Evolutionary conservation across 2,329 filamentous ascomycete genomes (phyloP).

Genomic region (Intubia oerlemansii): DNA sequence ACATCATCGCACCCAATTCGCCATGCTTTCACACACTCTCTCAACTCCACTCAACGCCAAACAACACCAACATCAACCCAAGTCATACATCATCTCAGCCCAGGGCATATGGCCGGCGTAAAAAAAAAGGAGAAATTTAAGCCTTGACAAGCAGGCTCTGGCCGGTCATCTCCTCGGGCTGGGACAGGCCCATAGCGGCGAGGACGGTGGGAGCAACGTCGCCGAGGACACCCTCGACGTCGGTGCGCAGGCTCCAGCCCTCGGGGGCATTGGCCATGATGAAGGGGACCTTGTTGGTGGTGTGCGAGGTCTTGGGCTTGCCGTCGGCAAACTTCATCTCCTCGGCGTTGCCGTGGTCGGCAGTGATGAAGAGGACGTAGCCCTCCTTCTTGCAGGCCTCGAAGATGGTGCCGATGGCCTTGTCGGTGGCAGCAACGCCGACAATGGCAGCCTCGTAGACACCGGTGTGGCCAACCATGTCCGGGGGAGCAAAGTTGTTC

Average conservation of each 20-base stretch:
- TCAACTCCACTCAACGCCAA: too few species aligned
- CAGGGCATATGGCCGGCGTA: too few species aligned
- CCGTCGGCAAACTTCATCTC: constrained; percentile 96
- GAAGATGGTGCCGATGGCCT: constrained; percentile 79
- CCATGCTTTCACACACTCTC: too few species aligned
- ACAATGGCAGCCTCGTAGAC: constrained; percentile 87
- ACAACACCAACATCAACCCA: too few species aligned
- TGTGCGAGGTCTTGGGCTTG: constrained; percentile 95
- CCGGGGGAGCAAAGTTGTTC: constrained; percentile 99
- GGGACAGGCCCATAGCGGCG: constrained; percentile 70
- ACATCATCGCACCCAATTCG: too few species aligned
- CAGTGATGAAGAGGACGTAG: constrained; percentile 86
- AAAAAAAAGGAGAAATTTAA: constrained; percentile 12
- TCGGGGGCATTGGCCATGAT: constrained; percentile 93
- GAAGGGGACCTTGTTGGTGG: constrained; percentile 92
- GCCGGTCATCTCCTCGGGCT: constrained; percentile 86
- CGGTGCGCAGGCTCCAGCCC: constrained; percentile 67
- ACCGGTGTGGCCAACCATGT: constrained; percentile 98
- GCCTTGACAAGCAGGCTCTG: constrained; percentile 62
- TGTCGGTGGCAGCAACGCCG: constrained; percentile 70
- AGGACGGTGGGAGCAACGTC: constrained; percentile 94
- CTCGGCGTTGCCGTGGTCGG: constrained; percentile 95
- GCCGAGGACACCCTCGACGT: constrained; percentile 65
- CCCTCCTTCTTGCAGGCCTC: constrained; percentile 85
- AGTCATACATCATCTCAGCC: too few species aligned